These are phyloP conservation scores for Thymus mandschuricus DNA, from an alignment of 257 asterid species.

Conservation along the genomic window DNA sequence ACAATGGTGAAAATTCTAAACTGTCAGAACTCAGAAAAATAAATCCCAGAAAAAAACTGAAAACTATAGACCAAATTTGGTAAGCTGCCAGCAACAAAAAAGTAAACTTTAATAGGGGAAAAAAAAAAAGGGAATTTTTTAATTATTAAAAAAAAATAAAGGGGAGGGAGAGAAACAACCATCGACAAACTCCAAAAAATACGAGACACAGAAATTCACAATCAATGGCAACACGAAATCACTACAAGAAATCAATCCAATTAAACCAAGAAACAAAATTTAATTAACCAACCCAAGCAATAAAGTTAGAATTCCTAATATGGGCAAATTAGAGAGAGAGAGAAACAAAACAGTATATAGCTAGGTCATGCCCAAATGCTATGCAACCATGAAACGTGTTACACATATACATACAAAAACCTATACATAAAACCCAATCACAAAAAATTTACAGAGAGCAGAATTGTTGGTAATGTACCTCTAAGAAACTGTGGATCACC, in stretches of 20 bases:
- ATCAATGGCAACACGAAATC: slow-evolving; percentile 42
- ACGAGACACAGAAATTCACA: slow-evolving; percentile 41
- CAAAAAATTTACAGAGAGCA: slow-evolving; percentile 23
- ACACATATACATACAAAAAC: slow-evolving; percentile 24
- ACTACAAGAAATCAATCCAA: slow-evolving; percentile 30
- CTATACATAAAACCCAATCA: background rate
- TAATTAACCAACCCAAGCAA: slow-evolving; percentile 20
- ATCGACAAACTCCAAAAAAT: slow-evolving; percentile 10
- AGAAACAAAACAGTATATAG: slow-evolving; percentile 19
- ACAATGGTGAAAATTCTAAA: slow-evolving; percentile 16
- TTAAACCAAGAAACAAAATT: slow-evolving; percentile 19
- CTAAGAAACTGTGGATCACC: slow-evolving; percentile 45
- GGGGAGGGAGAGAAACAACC: background rate
- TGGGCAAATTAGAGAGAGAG: slow-evolving; percentile 11
- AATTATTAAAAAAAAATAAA: background rate
- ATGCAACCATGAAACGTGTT: slow-evolving; percentile 50
- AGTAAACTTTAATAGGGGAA: background rate
- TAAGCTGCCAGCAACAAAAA: background rate
- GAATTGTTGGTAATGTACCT: slow-evolving; percentile 50
- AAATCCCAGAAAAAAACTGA: slow-evolving; percentile 23
- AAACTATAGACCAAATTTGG: slow-evolving; percentile 32
- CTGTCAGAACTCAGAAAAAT: slow-evolving; percentile 26
- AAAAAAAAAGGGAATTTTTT: background rate
- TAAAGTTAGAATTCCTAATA: slow-evolving; percentile 14
- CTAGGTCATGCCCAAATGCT: slow-evolving; percentile 39